These are phyloP conservation scores for Plasmodium cynomolgi DNA, from an alignment of 169 alveolate genomes.

Conservation along the genomic window DNA sequence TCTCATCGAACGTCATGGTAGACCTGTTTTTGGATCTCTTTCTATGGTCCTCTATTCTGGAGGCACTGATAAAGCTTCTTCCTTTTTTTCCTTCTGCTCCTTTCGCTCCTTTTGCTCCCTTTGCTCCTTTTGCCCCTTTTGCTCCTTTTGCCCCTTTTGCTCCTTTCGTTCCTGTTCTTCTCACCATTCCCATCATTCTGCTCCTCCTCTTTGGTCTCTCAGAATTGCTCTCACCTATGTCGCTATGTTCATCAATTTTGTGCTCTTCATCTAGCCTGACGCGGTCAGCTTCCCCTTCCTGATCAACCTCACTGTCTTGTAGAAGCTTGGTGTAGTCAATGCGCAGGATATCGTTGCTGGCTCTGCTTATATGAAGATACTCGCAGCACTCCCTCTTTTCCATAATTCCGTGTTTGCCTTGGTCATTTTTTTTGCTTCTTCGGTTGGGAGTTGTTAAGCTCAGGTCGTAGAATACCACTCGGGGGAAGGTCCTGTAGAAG, in stretches of 20 bases:
- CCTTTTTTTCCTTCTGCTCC: background rate
- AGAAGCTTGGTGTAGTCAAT: slow-evolving; percentile 28
- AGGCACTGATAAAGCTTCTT: background rate
- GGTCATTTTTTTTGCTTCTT: slow-evolving; percentile 1
- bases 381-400: slow-evolving; percentile 72
- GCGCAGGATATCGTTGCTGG: slow-evolving; percentile 65
- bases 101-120: too few relatives aligned
- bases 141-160: too few relatives aligned
- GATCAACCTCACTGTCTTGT: background rate
- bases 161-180: background rate
- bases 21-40: background rate
- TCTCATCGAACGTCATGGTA: background rate
- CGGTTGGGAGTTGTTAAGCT: slow-evolving; percentile 17
- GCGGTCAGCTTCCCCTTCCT: background rate
- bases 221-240: background rate
- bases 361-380: slow-evolving; percentile 27
- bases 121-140: background rate
- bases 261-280: background rate
- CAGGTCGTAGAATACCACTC: slow-evolving; percentile 84
- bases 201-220: background rate
- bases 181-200: background rate
- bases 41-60: background rate
- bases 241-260: background rate
- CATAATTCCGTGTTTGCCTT: slow-evolving; percentile 10
- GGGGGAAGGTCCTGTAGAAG: slow-evolving; percentile 86